Base-by-base conservation (phyloP, 1,284 basidiomycete genomes). In the Stygiomarasmius scandens region DNA sequence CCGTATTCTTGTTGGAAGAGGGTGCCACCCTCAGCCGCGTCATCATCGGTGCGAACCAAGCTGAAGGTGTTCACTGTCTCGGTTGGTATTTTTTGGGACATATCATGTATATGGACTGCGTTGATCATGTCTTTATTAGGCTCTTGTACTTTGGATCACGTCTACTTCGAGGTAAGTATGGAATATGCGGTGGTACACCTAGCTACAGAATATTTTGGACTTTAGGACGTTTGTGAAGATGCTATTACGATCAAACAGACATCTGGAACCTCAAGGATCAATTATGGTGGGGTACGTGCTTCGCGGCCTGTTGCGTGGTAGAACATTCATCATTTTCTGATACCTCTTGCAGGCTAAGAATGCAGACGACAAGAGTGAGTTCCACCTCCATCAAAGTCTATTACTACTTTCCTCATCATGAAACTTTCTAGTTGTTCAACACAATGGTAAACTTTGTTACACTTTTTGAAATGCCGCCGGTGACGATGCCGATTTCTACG, bases 31-130 rank as follows among this genome's bases (percentile, higher is more conserved):
- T 76, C 46, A 75, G 71, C 52, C 71, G 70, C 32, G 74, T 77
- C 38, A 67, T 74, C 49, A 77, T 77, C 52, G 77, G 76, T 11
- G 66, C 72, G 23, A 71, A 75, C 62, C 75, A 77, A 55, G 66
- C 73, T 46, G 77, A 78, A 55, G 76, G 77, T 50, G 66, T 77
- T 52, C 75, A 77, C 60, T 77, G 76, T 61, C 67, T 76, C 48
- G 74, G 75, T 72, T 58, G 25, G 61, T 52, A 11, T 43, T 24
- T 45, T 20, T 1, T 56, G n/a, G n/a, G n/a, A n/a, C n/a, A n/a
- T n/a, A n/a, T n/a, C n/a, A n/a, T n/a, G n/a, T n/a, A n/a, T n/a
- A n/a, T n/a, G n/a, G n/a, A n/a, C n/a, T n/a, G n/a, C n/a, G n/a
- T n/a, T n/a, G n/a, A n/a, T n/a, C n/a, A n/a, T n/a, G n/a, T 58